These are phyloP conservation scores for Darksidea phi DNA, from an alignment of 495 filamentous ascomycete genomes.

Conservation along the genomic window DNA sequence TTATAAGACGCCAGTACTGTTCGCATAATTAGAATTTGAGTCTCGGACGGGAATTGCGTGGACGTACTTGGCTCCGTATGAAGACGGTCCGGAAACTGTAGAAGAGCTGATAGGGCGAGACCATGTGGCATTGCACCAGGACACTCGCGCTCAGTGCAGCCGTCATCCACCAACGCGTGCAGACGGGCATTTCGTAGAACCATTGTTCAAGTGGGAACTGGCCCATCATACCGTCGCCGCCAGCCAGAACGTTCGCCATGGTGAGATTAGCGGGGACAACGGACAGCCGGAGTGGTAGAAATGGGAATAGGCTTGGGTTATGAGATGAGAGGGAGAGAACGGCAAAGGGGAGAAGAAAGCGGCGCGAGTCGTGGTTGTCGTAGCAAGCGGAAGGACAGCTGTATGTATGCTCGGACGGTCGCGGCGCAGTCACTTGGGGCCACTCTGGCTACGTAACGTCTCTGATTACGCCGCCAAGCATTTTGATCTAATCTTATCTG, in stretches of 20 bases:
- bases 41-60: background rate
- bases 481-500: slow-evolving; percentile 3
- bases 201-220: slow-evolving; percentile 89
- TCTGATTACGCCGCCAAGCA: slow-evolving; percentile 1
- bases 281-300: background rate
- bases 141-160: slow-evolving; percentile 86
- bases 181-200: slow-evolving; percentile 97
- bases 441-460: slow-evolving; percentile 20
- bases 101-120: slow-evolving; percentile 91
- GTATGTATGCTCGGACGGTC: background rate
- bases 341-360: background rate
- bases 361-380: background rate
- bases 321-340: background rate
- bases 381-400: slow-evolving; percentile 12
- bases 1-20: slow-evolving; percentile 92
- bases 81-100: slow-evolving; percentile 94
- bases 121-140: slow-evolving; percentile 85
- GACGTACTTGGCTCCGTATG: slow-evolving; percentile 73
- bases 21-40: background rate
- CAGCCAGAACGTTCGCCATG: slow-evolving; percentile 71
- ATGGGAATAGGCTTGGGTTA: background rate
- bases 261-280: slow-evolving; percentile 3
- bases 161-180: slow-evolving; percentile 94
- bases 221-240: slow-evolving; percentile 56
- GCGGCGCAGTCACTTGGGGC: background rate